Conservation (phyloP, 75 land plant genomes). For the Selaginella tamariscina region DNA sequence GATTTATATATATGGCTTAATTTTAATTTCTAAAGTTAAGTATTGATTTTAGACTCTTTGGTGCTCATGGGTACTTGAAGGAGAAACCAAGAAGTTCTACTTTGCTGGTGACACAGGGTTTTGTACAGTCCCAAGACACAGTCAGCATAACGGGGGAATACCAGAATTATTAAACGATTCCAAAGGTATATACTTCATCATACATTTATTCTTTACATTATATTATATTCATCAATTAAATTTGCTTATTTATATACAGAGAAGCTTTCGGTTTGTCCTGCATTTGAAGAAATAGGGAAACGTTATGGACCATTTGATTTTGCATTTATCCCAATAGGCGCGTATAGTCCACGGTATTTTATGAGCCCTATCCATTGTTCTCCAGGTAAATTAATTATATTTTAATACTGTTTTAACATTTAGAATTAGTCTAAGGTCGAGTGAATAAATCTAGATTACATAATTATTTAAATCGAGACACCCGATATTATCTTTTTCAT, state of each 20-base stretch:
- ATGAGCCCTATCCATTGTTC: constrained; percentile 25
- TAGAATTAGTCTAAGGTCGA: too few species aligned
- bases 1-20: neutral
- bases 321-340: constrained; percentile 24
- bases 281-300: constrained; percentile 26
- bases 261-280: constrained; percentile 16
- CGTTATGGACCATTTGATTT: constrained; percentile 24
- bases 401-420: too few species aligned
- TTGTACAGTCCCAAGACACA: constrained; percentile 16
- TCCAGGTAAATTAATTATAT: constrained; percentile 22
- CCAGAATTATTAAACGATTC: constrained; percentile 6
- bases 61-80: constrained; percentile 29
- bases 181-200: neutral
- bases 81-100: constrained; percentile 21
- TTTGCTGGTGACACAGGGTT: constrained; percentile 28
- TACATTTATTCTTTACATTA: neutral
- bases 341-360: constrained; percentile 26
- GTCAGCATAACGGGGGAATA: constrained; percentile 18
- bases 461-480: too few species aligned
- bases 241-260: neutral
- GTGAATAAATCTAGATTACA: too few species aligned
- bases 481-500: too few species aligned
- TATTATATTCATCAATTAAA: neutral
- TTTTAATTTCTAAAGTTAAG: neutral
- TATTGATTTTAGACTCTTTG: constrained; percentile 17